These are phyloP conservation scores for Darksidea phi DNA, from an alignment of 495 filamentous ascomycete species.

Conservation along the genomic window DNA sequence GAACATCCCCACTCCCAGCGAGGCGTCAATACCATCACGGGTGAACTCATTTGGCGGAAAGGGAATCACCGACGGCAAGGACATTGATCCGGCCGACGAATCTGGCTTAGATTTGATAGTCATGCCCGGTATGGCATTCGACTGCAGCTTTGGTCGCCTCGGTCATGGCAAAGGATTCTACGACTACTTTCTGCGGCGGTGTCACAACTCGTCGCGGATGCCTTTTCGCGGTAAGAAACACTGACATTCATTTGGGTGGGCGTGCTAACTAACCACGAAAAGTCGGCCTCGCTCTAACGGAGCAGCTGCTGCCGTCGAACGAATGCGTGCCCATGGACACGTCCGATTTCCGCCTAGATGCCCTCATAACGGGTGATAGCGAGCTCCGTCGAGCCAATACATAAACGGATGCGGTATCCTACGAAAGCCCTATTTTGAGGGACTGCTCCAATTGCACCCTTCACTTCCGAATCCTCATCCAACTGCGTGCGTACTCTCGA, in stretches of 20 bases:
- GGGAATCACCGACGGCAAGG: conserved; percentile 37
- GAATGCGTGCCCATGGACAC: conserved; percentile 64
- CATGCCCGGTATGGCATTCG: conserved; percentile 93
- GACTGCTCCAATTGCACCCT: too few relatives aligned
- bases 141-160: conserved; percentile 68
- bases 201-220: conserved; percentile 54
- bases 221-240: conserved; percentile 61
- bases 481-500: too few relatives aligned
- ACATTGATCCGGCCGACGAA: conserved; percentile 36
- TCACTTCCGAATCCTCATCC: too few relatives aligned
- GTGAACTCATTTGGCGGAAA: conserved; percentile 67
- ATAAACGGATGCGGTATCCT: too few relatives aligned
- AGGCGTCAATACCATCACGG: conserved; percentile 59
- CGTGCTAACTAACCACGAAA: conserved; percentile 30
- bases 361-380: conserved; percentile 62
- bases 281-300: conserved; percentile 82
- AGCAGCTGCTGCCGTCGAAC: conserved; percentile 70
- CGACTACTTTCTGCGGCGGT: conserved; percentile 83
- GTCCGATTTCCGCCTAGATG: conserved; percentile 66
- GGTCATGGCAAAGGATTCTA: conserved; percentile 98
- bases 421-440: too few relatives aligned
- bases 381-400: conserved; percentile 21
- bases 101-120: conserved; percentile 80
- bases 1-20: conserved; percentile 82
- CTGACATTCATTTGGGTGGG: conserved; percentile 12